Conservation (phyloP, 23 red algal species). For the Agarophyton chilense region DNA sequence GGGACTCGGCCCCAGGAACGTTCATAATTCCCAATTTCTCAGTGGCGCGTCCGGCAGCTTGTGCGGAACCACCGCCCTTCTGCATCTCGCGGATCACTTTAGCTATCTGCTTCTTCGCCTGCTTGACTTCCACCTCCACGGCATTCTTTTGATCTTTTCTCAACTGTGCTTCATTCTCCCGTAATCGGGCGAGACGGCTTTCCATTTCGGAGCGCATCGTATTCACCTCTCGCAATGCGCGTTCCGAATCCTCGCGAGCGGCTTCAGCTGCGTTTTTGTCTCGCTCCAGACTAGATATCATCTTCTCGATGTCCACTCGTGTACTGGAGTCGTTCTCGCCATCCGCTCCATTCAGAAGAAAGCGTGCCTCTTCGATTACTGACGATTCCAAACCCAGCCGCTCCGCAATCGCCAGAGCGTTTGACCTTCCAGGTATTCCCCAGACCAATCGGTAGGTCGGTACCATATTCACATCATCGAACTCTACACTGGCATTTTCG, state of each 20-base stretch:
- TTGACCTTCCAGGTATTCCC: conserved; percentile 93
- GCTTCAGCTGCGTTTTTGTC: conserved; percentile 53
- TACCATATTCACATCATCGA: conserved; percentile 79
- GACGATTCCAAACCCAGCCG: conserved; percentile 65
- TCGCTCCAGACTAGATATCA: conserved; percentile 72
- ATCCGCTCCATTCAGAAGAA: conserved; percentile 12
- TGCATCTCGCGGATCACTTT: conserved; percentile 78
- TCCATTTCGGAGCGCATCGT: conserved; percentile 50
- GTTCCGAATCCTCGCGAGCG: conserved; percentile 50
- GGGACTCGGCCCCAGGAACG: conserved; percentile 10
- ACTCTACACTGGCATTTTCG: conserved; percentile 97
- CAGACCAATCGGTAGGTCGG: conserved; percentile 95
- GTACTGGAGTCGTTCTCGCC: background rate
- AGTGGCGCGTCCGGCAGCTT: conserved; percentile 52
- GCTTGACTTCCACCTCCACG: conserved; percentile 62
- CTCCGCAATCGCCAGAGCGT: conserved; percentile 87
- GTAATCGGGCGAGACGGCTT: conserved; percentile 25
- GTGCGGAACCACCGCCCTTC: conserved; percentile 54
- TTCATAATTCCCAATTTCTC: conserved; percentile 52
- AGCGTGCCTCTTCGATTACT: conserved; percentile 68
- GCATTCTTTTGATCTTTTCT: conserved; percentile 44
- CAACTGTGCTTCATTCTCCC: conserved; percentile 54
- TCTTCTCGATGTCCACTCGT: conserved; percentile 56
- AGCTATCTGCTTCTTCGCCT: conserved; percentile 68
- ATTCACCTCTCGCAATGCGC: conserved; percentile 22